Evolutionary conservation across 768 basidiomycete species (phyloP), one percentile per base, ranked within the genome.

Genomic region (Tephrocybe sp.): DNA sequence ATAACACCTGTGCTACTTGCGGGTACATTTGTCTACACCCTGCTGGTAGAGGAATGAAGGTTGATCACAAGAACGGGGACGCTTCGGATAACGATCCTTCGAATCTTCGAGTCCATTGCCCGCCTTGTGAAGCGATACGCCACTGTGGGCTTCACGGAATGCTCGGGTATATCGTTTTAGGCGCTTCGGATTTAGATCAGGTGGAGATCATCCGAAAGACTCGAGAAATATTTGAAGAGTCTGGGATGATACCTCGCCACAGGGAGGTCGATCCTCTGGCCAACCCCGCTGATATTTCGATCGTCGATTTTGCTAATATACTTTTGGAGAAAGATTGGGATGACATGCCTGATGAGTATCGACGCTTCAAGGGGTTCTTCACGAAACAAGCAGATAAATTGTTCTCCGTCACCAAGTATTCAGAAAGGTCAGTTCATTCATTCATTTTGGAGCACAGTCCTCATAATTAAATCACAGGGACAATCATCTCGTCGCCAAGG

Each of bases 161-260:
- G 5, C 21, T 24, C 18, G 48, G 52, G 5, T 48, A 49, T 24
- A 11, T 57, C 2, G n/a, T 22, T 13, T 24, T 57, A 1, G 36
- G 39, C 9, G 39, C 26, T 6, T 57, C 58, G 2, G 51, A 49
- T 22, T 28, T 58, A 31, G 53, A 57, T 18, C 58, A 60, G 43
- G 37, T 44, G 11, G 56, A 60, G 21, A 60, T 60, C 24, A 25
- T 60, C 5, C 28, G 51, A 22, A 58, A 30, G 34, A 60, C 56
- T n/a, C 49, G 56, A 7, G 40, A 39, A 12, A 35, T 44, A 12
- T 55, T 58, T 21, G 57, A 54, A 39, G 31, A 30, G 13, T 25
- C 45, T 16, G 58, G 57, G 12, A 18, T 12, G 2, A 50, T 56
- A 27, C 57, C 57, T 32, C 40, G 16, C 16, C 43, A 56, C 21